Evolutionary conservation across 2,329 filamentous ascomycete genomes (phyloP), one percentile per base, ranked within the genome.

Genomic region (Talaromyces sp.): DNA sequence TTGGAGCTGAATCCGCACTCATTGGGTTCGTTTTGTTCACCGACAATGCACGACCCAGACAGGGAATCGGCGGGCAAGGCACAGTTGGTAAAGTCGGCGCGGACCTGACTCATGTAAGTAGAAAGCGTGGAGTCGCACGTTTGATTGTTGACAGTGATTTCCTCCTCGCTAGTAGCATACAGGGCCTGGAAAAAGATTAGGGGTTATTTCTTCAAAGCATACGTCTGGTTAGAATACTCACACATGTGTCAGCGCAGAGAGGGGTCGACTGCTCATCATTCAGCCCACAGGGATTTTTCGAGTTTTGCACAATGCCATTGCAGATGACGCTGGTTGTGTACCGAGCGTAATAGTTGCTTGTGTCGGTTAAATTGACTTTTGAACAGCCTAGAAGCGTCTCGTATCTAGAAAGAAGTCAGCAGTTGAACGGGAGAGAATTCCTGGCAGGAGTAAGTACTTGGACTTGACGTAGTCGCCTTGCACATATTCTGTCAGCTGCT

Each of bases 301-400:
- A 98, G 72, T 92, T 93, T 76, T 99, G 95, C 57, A 99, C 85
- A 71, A 99, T 90, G 66, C 91, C 85, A 81, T 96, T 98, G 83
- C 95, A 99, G 66, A 99, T 84, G 65, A 96, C 88, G 64, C 90
- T 95, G 54, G 87, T 95, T 5, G 93, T 96, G 77, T 93, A 99
- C 69, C 95, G 89, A 55, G 95, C 93, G 77, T 99, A 99, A 70
- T 93, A 85, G 70, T 89, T 84, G 67, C 86, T 88, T 4, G 92
- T 88, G 73, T 96, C 90, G 60, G 85, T 86, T 61, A 93, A 83
- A 70, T 95, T 86, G 69, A 97, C 81, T 64, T 85, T 84, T 55
- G 84, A 82, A 74, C 95, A 99, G 60, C 93, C 93, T 65, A 99
- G 84, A 55, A 92, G 81, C 58, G 84, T 81, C 73, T 90, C 83